Conservation (phyloP, 495 filamentous ascomycete species). For the Tuber umbilicatum region DNA sequence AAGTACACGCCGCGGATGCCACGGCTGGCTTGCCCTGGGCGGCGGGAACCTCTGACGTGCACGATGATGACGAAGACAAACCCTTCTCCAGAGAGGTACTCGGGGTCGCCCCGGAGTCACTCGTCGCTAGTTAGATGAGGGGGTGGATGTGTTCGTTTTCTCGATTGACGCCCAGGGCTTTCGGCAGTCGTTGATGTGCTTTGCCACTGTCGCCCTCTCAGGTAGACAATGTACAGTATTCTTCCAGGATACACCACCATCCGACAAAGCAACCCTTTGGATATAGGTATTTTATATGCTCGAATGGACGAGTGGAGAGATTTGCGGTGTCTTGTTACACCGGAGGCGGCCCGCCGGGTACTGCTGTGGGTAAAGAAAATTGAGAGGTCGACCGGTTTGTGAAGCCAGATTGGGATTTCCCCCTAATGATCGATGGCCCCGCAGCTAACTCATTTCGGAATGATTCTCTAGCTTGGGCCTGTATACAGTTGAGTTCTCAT, state of each 20-base stretch:
- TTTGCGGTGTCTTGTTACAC: neutral
- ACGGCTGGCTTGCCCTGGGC: neutral
- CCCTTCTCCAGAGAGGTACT: neutral
- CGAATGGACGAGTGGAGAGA: neutral
- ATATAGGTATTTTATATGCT: neutral
- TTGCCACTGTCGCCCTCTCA: neutral
- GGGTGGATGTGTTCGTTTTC: neutral
- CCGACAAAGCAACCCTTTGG: neutral
- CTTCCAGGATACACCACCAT: neutral
- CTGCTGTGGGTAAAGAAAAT: slow-evolving; percentile 57
- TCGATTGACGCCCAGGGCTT: neutral
- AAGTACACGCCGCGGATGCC: neutral
- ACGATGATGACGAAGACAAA: neutral
- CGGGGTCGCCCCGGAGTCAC: neutral
- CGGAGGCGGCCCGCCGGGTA: neutral
- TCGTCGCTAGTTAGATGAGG: neutral
- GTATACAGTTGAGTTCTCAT: slow-evolving; percentile 56
- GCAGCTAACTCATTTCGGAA: slow-evolving; percentile 60
- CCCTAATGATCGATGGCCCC: neutral
- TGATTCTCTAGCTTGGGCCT: slow-evolving; percentile 69
- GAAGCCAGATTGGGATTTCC: slow-evolving; percentile 10
- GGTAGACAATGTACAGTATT: neutral
- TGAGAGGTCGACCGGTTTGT: slow-evolving; percentile 66
- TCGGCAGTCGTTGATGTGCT: neutral
- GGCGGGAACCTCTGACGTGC: neutral